Conservation (phyloP, 495 filamentous ascomycete genomes). For the Aspergillus mulundensis region DNA sequence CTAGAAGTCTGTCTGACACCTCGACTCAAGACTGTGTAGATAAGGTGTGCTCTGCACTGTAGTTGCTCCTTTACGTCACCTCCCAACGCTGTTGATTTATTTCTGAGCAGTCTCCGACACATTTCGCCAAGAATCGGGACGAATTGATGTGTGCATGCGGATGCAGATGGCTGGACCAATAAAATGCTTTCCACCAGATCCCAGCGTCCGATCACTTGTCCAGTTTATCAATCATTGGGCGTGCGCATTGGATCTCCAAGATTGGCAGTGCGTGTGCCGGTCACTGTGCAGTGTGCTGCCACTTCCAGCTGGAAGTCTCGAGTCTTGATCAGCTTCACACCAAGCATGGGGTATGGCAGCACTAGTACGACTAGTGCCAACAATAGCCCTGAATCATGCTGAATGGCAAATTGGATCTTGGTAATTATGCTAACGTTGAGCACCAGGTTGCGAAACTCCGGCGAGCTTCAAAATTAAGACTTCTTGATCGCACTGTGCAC, state of each 20-base stretch:
- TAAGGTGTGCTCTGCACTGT: background rate
- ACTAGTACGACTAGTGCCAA: background rate
- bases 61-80: background rate
- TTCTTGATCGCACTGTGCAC: background rate
- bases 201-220: constrained; percentile 6
- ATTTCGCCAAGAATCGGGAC: background rate
- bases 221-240: background rate
- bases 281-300: background rate
- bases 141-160: constrained; percentile 9
- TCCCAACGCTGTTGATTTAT: background rate
- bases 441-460: background rate
- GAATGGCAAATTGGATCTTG: background rate
- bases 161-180: constrained; percentile 8
- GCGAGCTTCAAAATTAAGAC: background rate
- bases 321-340: background rate
- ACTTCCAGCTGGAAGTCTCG: background rate
- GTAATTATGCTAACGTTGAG: background rate
- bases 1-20: background rate
- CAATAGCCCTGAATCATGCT: background rate
- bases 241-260: background rate
- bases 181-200: background rate
- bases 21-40: background rate
- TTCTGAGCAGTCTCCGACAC: background rate
- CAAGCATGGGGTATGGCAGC: background rate
- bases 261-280: background rate